Percentiles rank a stretch among this genome's conserved stretches.
Conservation (phyloP, 257 asterid genomes). For the Scutellaria minor region DNA sequence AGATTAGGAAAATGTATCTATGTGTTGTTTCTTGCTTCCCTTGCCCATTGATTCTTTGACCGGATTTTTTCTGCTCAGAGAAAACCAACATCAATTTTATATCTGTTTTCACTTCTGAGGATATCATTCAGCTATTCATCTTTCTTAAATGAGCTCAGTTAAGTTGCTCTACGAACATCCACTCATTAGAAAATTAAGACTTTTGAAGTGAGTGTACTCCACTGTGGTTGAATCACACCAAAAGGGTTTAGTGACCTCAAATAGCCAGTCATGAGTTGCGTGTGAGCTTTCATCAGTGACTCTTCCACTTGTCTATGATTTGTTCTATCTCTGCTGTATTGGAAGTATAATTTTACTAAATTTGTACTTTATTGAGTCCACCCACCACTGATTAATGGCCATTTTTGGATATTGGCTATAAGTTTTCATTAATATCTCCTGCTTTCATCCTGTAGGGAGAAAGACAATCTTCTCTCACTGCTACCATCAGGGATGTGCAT, state of each 20-base stretch:
- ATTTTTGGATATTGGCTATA: neutral
- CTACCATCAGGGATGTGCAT: conserved; percentile 44
- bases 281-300: neutral
- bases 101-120: no score
- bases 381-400: neutral
- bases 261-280: neutral
- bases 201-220: neutral
- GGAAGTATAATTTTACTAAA: no score
- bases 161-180: neutral
- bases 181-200: neutral
- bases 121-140: neutral
- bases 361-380: neutral
- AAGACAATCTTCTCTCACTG: conserved; percentile 47
- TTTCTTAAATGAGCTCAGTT: neutral
- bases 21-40: no score
- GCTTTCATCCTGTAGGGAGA: conserved; percentile 57
- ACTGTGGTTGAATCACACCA: neutral
- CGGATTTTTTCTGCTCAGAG: no score
- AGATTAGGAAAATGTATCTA: no score
- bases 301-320: no score
- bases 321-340: no score
- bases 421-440: conserved; percentile 30
- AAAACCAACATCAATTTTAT: no score
- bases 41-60: no score
- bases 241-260: conserved; percentile 15